phyloP scores from a whole-genome alignment of 805 yeast species.

The Candida multigemmis region DNA sequence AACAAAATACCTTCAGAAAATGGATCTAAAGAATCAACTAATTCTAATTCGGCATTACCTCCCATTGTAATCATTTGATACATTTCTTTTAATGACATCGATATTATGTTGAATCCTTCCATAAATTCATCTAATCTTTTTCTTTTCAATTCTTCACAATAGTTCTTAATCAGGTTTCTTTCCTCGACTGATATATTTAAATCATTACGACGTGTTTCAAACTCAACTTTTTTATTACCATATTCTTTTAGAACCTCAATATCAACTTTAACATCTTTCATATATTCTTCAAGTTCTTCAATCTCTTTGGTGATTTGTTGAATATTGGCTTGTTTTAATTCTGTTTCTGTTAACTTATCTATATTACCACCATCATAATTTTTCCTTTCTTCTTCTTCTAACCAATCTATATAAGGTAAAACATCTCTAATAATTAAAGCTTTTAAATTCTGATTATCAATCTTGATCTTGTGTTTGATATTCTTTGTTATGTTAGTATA shows the following conservation, averaged over 20 bases:
- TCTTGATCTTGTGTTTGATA: constrained; percentile 29
- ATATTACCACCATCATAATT: constrained; percentile 28
- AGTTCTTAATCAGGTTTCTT: constrained; percentile 55
- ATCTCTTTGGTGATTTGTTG: constrained; percentile 44
- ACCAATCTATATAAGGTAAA: constrained; percentile 41
- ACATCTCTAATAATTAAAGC: constrained; percentile 47
- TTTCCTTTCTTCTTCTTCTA: constrained; percentile 27
- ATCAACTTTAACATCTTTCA: constrained; percentile 55
- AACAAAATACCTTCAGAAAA: constrained; percentile 94
- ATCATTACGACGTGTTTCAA: constrained; percentile 50
- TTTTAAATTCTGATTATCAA: constrained; percentile 30
- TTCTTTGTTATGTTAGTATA: constrained; percentile 26
- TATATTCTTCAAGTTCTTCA: constrained; percentile 41
- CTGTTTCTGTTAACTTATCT: constrained; percentile 40
- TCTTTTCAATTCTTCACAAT: constrained; percentile 62
- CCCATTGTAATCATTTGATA: constrained; percentile 99
- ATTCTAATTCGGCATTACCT: constrained; percentile 94
- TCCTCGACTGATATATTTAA: constrained; percentile 57
- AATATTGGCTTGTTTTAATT: constrained; percentile 39
- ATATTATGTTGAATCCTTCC: constrained; percentile 83
- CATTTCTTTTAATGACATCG: constrained; percentile 88
- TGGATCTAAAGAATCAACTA: constrained; percentile 95
- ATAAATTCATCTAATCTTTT: constrained; percentile 81
- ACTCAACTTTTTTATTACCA: constrained; percentile 58
- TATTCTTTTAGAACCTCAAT: constrained; percentile 72